Conservation (phyloP, 1,284 basidiomycete species). For the Pseudomicrostroma phylloplanum region DNA sequence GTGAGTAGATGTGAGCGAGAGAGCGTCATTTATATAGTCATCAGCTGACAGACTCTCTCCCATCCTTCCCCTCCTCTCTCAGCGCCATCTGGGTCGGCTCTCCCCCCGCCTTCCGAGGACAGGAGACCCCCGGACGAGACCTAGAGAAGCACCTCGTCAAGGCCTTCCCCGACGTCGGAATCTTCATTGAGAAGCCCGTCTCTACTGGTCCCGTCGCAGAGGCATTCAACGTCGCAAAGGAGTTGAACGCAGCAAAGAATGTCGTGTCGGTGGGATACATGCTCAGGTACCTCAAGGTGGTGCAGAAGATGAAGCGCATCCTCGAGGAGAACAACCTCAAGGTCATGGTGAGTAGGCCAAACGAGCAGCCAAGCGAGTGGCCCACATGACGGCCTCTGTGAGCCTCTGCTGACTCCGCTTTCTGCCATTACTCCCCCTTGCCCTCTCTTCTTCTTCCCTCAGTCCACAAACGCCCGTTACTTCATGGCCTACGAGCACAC, state of each 20-base stretch:
- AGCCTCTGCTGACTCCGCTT: slow-evolving; percentile 50
- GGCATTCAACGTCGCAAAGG: slow-evolving; percentile 50
- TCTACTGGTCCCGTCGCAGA: slow-evolving; percentile 67
- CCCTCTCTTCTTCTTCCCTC: neutral
- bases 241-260: slow-evolving; percentile 53
- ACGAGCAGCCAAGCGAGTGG: slow-evolving; percentile 88
- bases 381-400: slow-evolving; percentile 63
- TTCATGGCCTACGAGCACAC: slow-evolving; percentile 54
- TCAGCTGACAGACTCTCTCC: neutral
- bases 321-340: slow-evolving; percentile 87
- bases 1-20: slow-evolving; percentile 19
- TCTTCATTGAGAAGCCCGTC: slow-evolving; percentile 92
- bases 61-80: neutral
- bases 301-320: slow-evolving; percentile 92
- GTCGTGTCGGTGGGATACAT: slow-evolving; percentile 82
- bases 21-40: neutral
- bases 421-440: neutral
- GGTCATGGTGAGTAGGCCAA: slow-evolving; percentile 75
- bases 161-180: slow-evolving; percentile 64
- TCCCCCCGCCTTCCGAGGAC: slow-evolving; percentile 78
- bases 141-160: slow-evolving; percentile 85
- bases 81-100: slow-evolving; percentile 78
- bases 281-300: slow-evolving; percentile 58
- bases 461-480: slow-evolving; percentile 5
- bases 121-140: slow-evolving; percentile 61